Percentiles rank a stretch among this genome's conserved stretches.
phyloP scores from a whole-genome alignment of 2,329 filamentous ascomycete species.

The Aureobasidium namibiae region DNA sequence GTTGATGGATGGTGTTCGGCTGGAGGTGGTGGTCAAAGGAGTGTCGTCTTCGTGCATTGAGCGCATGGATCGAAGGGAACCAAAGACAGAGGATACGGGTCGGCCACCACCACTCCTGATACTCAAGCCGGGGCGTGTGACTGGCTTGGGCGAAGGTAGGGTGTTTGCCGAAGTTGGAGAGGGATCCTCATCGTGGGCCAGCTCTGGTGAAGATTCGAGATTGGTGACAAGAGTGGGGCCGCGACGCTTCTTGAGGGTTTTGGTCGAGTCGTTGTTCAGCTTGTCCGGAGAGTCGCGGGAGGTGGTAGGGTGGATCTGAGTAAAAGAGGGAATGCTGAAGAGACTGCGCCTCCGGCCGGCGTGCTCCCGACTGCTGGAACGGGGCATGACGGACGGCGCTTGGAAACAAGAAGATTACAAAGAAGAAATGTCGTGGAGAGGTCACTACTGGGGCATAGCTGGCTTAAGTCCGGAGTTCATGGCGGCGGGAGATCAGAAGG shows the following conservation, averaged over 20 bases:
- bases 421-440: constrained; percentile 1
- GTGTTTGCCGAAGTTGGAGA: constrained; percentile 17
- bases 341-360: constrained; percentile 23
- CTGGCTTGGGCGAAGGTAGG: constrained; percentile 18
- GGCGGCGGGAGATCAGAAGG: neutral
- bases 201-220: constrained; percentile 19
- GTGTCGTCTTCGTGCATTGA: constrained; percentile 46
- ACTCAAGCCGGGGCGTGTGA: constrained; percentile 22
- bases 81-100: constrained; percentile 47
- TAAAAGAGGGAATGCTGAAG: constrained; percentile 26
- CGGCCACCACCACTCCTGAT: constrained; percentile 26
- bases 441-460: constrained; percentile 2
- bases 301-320: constrained; percentile 19
- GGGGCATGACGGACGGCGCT: constrained; percentile 14
- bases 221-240: constrained; percentile 17
- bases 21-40: constrained; percentile 40
- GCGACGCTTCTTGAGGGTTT: constrained; percentile 24
- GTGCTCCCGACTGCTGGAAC: constrained; percentile 13
- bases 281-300: neutral
- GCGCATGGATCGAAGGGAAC: constrained; percentile 47
- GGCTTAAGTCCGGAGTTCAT: constrained; percentile 9
- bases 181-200: constrained; percentile 17
- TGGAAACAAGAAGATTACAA: neutral
- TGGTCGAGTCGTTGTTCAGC: constrained; percentile 25
- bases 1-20: constrained; percentile 41